Base-by-base conservation (phyloP, 352 stramenopile genomes). In the Pythium graminicola region DNA sequence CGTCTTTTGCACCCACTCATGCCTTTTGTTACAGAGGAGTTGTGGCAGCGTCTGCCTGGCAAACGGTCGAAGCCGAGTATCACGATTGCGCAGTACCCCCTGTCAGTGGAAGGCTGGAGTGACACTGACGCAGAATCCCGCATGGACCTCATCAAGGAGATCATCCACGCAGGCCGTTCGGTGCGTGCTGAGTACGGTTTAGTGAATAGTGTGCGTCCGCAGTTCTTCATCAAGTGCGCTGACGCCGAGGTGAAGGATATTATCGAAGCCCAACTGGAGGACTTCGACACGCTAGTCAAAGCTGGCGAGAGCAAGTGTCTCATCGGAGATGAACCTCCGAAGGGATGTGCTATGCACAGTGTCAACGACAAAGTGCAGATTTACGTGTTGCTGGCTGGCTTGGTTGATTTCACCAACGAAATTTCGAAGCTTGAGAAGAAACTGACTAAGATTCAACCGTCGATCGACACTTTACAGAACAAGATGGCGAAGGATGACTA, bases 1-100 rank as follows among this genome's bases (percentile, higher is more conserved):
- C 82, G 91, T 24, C 80, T 99, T 38, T 75, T 99, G 17, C 97
- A 99, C 76, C 96, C 96, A 29, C 92, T 97, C 69, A 98, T 99
- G 94, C 97, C 97, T 22, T 99, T 97, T 63, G 90, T 99, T 45
- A 99, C 96, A 20, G 97, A 99, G 67, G 85, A 95, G 65, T 60
- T 95, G 39, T 95, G 83, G 83, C 82, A 95, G 64, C 84, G 84
- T 28, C 64, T 95, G 53, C 84, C 82, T 1, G 81, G 81, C 53
- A 79, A 82, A 62, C 80, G 73, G 32, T 73, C 71, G 28, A 70
- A 70, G 0, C 47, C 68, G 16, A 91, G 79, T 67, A 92, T 95
- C 57, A 88, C 81, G 53, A 75, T 93, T 31, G 78, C 80, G 1
- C 53, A 74, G 55, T 95, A 92, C 67, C 84, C 84, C n/a, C 70